phyloP scores from a whole-genome alignment of 2,329 filamentous ascomycete genomes.

The Neofusicoccum parvum region DNA sequence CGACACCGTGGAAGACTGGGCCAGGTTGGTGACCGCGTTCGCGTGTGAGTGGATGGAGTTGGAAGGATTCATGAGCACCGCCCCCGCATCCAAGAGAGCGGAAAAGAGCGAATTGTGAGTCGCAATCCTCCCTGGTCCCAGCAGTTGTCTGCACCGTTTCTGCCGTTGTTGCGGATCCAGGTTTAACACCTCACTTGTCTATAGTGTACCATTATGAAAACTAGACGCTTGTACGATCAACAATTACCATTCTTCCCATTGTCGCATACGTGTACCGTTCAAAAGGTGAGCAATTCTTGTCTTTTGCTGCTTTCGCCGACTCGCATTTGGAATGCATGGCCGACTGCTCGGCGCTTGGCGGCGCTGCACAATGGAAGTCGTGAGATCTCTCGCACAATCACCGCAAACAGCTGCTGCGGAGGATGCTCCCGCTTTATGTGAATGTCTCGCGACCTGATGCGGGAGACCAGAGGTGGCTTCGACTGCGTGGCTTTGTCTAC shows the following conservation, averaged over 20 bases:
- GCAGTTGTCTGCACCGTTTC: neutral
- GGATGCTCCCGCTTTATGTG: neutral
- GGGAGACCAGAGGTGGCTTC: neutral
- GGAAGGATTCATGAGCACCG: constrained; percentile 54
- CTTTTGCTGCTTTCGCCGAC: neutral
- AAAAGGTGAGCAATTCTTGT: neutral
- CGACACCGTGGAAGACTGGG: constrained; percentile 83
- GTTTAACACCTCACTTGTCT: neutral
- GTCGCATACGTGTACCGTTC: neutral
- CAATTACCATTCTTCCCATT: neutral
- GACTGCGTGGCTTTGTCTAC: neutral
- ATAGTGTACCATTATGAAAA: constrained; percentile 11
- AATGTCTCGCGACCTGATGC: neutral
- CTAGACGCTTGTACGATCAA: constrained; percentile 12
- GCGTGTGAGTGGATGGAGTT: constrained; percentile 91
- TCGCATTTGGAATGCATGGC: neutral
- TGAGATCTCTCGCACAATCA: neutral
- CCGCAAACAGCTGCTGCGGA: neutral
- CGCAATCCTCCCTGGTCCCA: neutral
- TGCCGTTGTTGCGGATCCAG: neutral
- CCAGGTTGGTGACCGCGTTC: constrained; percentile 80
- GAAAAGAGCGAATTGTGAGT: constrained; percentile 35
- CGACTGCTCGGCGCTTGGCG: neutral
- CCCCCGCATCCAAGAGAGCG: neutral
- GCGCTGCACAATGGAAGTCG: neutral